Base-by-base conservation (phyloP, 768 basidiomycete genomes). In the Amanita rimosa region DNA sequence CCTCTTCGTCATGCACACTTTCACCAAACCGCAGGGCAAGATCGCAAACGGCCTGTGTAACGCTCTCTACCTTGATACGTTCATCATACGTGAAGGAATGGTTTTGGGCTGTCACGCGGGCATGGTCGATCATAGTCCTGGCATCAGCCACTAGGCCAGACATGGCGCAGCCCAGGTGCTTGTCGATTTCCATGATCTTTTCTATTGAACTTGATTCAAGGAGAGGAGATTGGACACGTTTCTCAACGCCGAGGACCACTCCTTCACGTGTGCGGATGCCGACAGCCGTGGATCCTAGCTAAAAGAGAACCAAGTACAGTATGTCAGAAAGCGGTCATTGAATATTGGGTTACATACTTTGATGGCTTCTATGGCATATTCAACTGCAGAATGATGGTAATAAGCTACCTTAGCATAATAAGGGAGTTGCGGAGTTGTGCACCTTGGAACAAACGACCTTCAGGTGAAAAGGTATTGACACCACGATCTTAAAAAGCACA, bases 131-230 rank as follows among this genome's bases (percentile, higher is more conserved):
- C 89, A 99, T 99, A 42, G 96, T 99, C 54, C 96, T 81, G 39
- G 96, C 95, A 68, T 99, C 96, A 48, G 96, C 95, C 49, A 92
- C 96, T 53, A 99, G 76, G 27, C 88, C 88, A 40, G 91, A 94
- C 94, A 98, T 97, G 50, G 96, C 96, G 57, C 94, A 97, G 8
- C 93, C 96, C 52, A 99, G 81, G 69, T 99, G 96, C 10, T 66
- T 55, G 69, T 98, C 96, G 59, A 99, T 98, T 71, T 99, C 96
- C 95, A 99, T 97, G 63, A 98, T 98, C 75, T 98, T 98, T 66
- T 99, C 95, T 61, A 99, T 93, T 48, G 93, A 94, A 54, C 79
- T 85, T 35, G 92, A 82, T 70, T 97, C 96, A 59, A 98, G 80
- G 42, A 99, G 78, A 8, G 93, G 89, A 0, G 94, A 97, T 66